Conservation (phyloP, 1,284 basidiomycete species). For the Rhodotorula sp. region DNA sequence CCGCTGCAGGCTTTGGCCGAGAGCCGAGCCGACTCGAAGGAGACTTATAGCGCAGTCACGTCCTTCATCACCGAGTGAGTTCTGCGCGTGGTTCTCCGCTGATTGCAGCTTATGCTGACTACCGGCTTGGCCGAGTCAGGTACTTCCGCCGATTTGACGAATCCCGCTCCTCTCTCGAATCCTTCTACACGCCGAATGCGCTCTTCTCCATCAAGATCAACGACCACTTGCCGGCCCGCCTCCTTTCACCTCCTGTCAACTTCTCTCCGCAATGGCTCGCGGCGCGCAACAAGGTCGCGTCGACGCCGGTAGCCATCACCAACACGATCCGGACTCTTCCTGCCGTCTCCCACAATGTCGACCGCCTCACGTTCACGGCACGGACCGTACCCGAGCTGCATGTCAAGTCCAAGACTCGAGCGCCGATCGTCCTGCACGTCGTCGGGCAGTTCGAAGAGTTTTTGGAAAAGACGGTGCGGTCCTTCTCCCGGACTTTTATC, state of each 20-base stretch:
- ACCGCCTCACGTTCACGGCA: constrained; percentile 18
- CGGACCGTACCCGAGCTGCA: constrained; percentile 21
- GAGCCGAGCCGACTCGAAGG: constrained; percentile 19
- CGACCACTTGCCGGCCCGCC: constrained; percentile 10
- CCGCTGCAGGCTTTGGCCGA: constrained; percentile 8
- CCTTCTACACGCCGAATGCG: constrained; percentile 27
- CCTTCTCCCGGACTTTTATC: constrained; percentile 29
- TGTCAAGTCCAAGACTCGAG: background rate
- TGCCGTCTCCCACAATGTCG: constrained; percentile 26
- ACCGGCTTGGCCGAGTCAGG: constrained; percentile 4
- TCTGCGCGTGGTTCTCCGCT: too few relatives aligned
- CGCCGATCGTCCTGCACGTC: constrained; percentile 30
- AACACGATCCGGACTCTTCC: constrained; percentile 32
- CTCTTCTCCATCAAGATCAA: constrained; percentile 32
- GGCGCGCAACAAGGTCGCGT: background rate
- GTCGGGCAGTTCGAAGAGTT: constrained; percentile 37
- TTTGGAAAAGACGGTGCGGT: constrained; percentile 21
- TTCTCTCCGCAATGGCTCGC: constrained; percentile 19
- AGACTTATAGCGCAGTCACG: constrained; percentile 9
- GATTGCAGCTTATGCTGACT: background rate
- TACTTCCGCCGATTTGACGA: constrained; percentile 37
- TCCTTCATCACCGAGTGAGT: constrained; percentile 31
- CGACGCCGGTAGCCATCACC: constrained; percentile 31
- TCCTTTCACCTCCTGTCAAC: background rate
- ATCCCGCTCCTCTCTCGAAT: constrained; percentile 24